These are phyloP conservation scores for Saposhnikovia divaricata DNA, from an alignment of 129 eudicot genomes.

Conservation along the genomic window DNA sequence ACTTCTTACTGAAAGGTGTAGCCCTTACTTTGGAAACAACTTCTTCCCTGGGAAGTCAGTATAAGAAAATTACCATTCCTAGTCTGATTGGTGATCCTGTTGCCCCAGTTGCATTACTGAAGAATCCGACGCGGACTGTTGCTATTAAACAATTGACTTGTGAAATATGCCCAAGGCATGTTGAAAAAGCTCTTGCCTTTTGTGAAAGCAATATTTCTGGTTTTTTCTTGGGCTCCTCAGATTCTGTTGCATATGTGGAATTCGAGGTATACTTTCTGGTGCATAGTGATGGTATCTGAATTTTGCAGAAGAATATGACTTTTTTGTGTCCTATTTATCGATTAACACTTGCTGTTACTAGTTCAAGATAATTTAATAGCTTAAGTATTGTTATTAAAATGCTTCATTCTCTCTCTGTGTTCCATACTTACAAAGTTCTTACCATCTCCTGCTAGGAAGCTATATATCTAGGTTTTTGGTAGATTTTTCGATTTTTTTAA, in stretches of 20 bases:
- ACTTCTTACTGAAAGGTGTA: background rate
- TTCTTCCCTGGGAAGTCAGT: background rate
- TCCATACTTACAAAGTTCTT: background rate
- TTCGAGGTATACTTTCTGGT: constrained; percentile 22
- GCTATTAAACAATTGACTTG: constrained; percentile 18
- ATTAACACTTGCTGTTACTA: background rate
- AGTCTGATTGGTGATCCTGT: constrained; percentile 30
- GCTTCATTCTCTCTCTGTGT: background rate
- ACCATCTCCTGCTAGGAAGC: background rate
- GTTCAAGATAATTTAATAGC: background rate
- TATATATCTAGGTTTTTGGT: background rate
- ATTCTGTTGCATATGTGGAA: constrained; percentile 44
- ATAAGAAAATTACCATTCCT: constrained; percentile 18
- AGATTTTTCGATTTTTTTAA: background rate
- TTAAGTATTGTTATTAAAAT: background rate
- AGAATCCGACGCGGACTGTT: constrained; percentile 34
- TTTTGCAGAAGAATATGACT: background rate
- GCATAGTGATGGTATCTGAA: background rate
- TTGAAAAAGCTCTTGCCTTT: constrained; percentile 26
- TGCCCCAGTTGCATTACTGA: constrained; percentile 26
- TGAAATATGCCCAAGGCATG: constrained; percentile 21
- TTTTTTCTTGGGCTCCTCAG: constrained; percentile 26
- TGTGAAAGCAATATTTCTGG: constrained; percentile 29
- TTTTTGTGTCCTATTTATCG: background rate
- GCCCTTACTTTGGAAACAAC: constrained; percentile 16